Evolutionary conservation across 2,329 filamentous ascomycete species (phyloP), one percentile per base, ranked within the genome.

Genomic region (Cladosporium halotolerans): DNA sequence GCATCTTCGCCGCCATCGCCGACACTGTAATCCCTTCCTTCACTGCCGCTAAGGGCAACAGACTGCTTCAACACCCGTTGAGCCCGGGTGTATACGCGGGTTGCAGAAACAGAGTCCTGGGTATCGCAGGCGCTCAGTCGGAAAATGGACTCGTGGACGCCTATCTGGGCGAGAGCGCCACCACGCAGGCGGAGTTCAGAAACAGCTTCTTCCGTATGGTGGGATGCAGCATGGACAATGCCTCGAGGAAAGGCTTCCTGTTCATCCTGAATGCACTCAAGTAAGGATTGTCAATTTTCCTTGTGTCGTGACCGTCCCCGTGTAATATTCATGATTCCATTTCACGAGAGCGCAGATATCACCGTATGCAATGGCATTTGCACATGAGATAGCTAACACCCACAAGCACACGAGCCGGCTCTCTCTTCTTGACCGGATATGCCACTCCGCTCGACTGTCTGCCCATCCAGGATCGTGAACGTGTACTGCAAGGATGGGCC

Each of bases 391-490:
- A 47, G 19, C 50, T 53, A 36, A 53, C 50, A 32, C 39, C 34
- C 6, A 41, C 36, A 41, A 87, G 83, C 56, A 83, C 82, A 18
- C 78, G 80, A 33, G 66, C 78, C 3, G 85, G 85, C 23, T 81
- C 82, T 23, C 69, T 86, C 14, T 66, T 86, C 5, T 72, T 88
- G 44, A 89, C 86, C 0, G 85, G 86, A n/a, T 80, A 83, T 64
- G 75, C 79, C 58, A 80, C 77, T 0, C 81, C 84, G 1, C 68
- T 89, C 43, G 75, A 81, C 50, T 70, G 80, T 48, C 85, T 88
- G 58, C 78, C 85, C 1, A 60, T 82, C 16, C 68, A 77, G 33
- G 71, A 81, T 14, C 80, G 86, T 36, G 78, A 86, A 63, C 71
- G 76, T 31, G 81, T 89, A 46, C 59, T 90, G 38, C 74, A 79